These are phyloP conservation scores for Penicillium desertorum DNA, from an alignment of 495 filamentous ascomycete species.

Conservation along the genomic window DNA sequence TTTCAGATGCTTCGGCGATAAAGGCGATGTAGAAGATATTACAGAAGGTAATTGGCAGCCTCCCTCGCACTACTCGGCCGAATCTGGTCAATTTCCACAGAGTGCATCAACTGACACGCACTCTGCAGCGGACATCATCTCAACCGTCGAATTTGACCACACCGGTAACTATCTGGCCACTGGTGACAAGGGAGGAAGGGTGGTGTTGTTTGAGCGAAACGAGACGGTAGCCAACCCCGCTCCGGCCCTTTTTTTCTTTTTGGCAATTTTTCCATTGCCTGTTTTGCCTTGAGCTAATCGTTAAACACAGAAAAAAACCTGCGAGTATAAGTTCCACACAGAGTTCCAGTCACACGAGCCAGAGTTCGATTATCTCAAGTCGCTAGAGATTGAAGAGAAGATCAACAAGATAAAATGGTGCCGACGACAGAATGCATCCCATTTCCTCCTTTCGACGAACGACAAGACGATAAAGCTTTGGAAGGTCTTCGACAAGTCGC, in stretches of 20 bases:
- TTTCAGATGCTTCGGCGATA: slow-evolving; percentile 95
- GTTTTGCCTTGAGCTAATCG: slow-evolving; percentile 10
- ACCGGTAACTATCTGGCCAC: slow-evolving; percentile 98
- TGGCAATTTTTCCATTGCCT: slow-evolving; percentile 17
- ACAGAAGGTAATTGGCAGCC: slow-evolving; percentile 75
- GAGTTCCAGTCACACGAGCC: slow-evolving; percentile 99
- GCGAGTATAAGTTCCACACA: slow-evolving; percentile 99
- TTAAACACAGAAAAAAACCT: slow-evolving; percentile 89
- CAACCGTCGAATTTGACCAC: slow-evolving; percentile 98
- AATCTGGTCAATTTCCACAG: slow-evolving; percentile 13
- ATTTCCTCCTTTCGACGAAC: slow-evolving; percentile 97
- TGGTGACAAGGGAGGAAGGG: slow-evolving; percentile 94
- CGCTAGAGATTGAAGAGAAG: slow-evolving; percentile 98
- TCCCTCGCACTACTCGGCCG: slow-evolving; percentile 4
- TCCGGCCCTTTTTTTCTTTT: slow-evolving; percentile 1
- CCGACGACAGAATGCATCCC: slow-evolving; percentile 92
- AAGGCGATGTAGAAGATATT: slow-evolving; percentile 99
- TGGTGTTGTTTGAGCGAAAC: slow-evolving; percentile 96
- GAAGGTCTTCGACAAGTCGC: slow-evolving; percentile 99
- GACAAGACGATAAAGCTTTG: slow-evolving; percentile 99
- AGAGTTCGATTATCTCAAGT: slow-evolving; percentile 99
- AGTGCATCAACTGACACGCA: slow-evolving; percentile 17
- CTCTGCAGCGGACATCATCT: slow-evolving; percentile 90
- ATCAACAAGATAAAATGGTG: slow-evolving; percentile 99
- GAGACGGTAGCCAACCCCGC: slow-evolving; percentile 67